Evolutionary conservation across 441 rosid species (phyloP), one percentile per base, ranked within the genome.

Genomic region (Iberis amara): DNA sequence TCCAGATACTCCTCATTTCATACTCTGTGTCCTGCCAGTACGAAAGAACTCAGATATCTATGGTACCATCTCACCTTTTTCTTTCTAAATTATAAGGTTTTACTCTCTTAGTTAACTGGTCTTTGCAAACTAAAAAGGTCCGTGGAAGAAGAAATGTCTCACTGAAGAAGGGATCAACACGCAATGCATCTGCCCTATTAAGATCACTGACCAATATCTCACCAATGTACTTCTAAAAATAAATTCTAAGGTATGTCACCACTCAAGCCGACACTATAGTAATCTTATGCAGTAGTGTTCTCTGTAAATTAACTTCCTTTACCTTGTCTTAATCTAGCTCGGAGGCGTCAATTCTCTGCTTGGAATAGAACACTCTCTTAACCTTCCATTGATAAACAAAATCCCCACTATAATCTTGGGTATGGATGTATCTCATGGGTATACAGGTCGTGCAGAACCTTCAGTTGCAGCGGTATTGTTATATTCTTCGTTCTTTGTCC

Each of bases 361-460:
- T 76, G 86, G 69, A 58, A 57, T 83, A 15, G 97, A 89, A 70
- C 65, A 48, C 42, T 64, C 80, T 53, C 47, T 61, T 28, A 47
- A 42, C 44, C 70, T 86, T 11, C 89, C 94, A 11, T 55, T 81
- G 60, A 73, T 94, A 61, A 59, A 61, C 57, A 72, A 76, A 52
- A 65, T 74, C 47, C 99, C 96, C 44, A 89, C 97, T 31, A 59
- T 94, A 75, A 94, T 94, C 66, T 68, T 94, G 74, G 99, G 99
- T 26, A 94, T 94, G 94, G 97, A 89, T 76, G 95, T 94, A 50
- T 89, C 97, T 48, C 99, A 94, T 66, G 94, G 97, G 24, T 73
- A 96, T 59, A 86, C 95, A 66, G 96, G 92, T 63, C 81, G 52
- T 56, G 73, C 88, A 30, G 78, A 84, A 51, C 97, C 97, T 63